Evolutionary conservation across 495 filamentous ascomycete species (phyloP).

Genomic region (Xylaria palmicola): DNA sequence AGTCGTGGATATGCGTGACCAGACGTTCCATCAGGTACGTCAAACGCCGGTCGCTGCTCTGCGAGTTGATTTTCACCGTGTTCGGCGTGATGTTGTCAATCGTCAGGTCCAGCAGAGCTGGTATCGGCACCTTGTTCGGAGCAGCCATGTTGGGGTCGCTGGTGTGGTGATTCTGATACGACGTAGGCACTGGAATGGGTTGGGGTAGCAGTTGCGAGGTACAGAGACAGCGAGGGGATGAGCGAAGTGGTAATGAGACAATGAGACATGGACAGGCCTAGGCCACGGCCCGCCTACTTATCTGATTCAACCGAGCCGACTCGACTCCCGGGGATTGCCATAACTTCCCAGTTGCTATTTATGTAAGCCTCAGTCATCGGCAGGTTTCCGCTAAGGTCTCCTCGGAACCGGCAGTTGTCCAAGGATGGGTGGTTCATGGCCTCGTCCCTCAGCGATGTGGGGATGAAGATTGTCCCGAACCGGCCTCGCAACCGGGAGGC

Average conservation of each 20-base stretch:
- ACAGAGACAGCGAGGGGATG: not conserved
- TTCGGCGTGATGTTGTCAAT: slow-evolving; percentile 84
- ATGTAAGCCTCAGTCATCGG: slow-evolving; percentile 8
- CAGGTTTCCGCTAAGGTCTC: not conserved
- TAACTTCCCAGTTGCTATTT: not conserved
- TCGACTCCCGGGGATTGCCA: not conserved
- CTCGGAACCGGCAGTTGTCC: not conserved
- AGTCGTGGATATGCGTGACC: slow-evolving; percentile 79
- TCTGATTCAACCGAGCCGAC: not conserved
- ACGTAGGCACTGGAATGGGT: not conserved
- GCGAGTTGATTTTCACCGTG: slow-evolving; percentile 70
- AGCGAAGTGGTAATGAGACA: not conserved
- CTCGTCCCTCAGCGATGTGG: not conserved
- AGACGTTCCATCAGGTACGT: slow-evolving; percentile 72
- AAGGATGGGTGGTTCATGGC: not conserved
- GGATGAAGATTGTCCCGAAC: slow-evolving; percentile 6
- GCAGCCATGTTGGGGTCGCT: slow-evolving; percentile 7
- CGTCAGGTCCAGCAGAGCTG: slow-evolving; percentile 65
- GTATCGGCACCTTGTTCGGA: slow-evolving; percentile 14
- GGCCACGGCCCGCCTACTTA: not conserved
- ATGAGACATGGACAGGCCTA: too few relatives aligned
- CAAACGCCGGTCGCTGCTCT: slow-evolving; percentile 61
- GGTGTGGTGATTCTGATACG: not conserved
- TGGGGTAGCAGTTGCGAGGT: not conserved
- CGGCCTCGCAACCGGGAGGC: not conserved